Conservation (phyloP, 768 basidiomycete genomes). For the Russula ochroleuca region DNA sequence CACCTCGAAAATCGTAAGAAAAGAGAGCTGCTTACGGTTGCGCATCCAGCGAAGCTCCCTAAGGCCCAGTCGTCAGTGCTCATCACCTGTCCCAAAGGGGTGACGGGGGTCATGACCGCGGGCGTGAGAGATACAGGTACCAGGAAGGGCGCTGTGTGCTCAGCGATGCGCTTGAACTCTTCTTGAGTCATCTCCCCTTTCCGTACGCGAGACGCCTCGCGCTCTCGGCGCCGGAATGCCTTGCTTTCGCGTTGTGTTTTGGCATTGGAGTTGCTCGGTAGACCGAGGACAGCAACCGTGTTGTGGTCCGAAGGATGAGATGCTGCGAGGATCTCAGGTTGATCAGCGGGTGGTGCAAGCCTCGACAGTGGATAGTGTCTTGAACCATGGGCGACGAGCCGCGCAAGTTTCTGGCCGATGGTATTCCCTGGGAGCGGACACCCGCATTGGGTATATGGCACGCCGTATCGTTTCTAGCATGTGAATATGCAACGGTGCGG, state of each 20-base stretch:
- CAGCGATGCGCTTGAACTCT: conserved; percentile 18
- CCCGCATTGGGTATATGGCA: conserved; percentile 56
- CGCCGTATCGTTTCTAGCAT: conserved; percentile 43
- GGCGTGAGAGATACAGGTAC: conserved; percentile 14
- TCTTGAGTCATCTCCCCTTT: conserved; percentile 18
- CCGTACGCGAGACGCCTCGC: conserved; percentile 13
- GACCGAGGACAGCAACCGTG: conserved; percentile 36
- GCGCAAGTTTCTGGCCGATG: conserved; percentile 42
- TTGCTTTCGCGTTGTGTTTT: conserved; percentile 22
- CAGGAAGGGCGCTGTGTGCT: conserved; percentile 15
- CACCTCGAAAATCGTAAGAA: not conserved
- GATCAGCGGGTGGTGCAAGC: conserved; percentile 36
- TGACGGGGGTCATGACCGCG: not conserved
- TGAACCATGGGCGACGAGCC: conserved; percentile 29
- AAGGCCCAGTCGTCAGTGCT: not conserved
- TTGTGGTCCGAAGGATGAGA: conserved; percentile 59
- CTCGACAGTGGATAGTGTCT: conserved; percentile 26
- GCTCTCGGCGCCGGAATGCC: conserved; percentile 15
- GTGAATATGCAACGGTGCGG: not conserved
- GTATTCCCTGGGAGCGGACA: conserved; percentile 49
- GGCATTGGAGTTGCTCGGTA: conserved; percentile 12
- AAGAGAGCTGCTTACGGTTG: not conserved
- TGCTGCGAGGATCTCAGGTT: conserved; percentile 40
- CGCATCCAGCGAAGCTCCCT: conserved; percentile 20
- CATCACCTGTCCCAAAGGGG: conserved; percentile 9